Percentiles rank a stretch among this genome's conserved stretches.
These are phyloP conservation scores for Suhomyces prunicola DNA, from an alignment of 805 yeast genomes.

Conservation along the genomic window DNA sequence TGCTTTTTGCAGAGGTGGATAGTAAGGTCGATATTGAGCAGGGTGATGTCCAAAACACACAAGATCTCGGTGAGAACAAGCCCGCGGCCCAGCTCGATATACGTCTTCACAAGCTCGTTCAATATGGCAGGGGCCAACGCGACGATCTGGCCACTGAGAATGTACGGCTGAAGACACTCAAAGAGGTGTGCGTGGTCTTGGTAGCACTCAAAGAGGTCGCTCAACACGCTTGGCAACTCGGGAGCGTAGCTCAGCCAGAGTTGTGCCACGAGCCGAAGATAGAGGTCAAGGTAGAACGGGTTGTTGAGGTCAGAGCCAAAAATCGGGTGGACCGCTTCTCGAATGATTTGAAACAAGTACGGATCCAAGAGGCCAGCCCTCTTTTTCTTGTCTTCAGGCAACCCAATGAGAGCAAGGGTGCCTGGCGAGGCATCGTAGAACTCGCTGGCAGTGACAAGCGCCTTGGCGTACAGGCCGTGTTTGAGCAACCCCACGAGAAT, in stretches of 20 bases:
- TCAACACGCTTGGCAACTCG: slow-evolving; percentile 14
- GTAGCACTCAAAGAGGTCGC: slow-evolving; percentile 22
- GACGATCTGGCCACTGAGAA: slow-evolving; percentile 44
- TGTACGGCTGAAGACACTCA: slow-evolving; percentile 49
- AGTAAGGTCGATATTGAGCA: slow-evolving; percentile 77
- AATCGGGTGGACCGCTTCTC: slow-evolving; percentile 47
- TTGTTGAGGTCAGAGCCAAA: slow-evolving; percentile 18
- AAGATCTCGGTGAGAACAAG: slow-evolving; percentile 62
- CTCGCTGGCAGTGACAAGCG: slow-evolving; percentile 52
- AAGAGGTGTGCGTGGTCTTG: slow-evolving; percentile 43
- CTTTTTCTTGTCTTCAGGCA: slow-evolving; percentile 45
- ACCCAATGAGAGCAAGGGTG: slow-evolving; percentile 50
- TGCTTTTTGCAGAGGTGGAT: slow-evolving; percentile 57
- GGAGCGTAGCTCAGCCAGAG: not conserved
- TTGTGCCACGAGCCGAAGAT: slow-evolving; percentile 14
- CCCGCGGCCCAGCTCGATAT: slow-evolving; percentile 38
- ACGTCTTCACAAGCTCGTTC: slow-evolving; percentile 56
- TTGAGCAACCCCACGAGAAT: slow-evolving; percentile 47
- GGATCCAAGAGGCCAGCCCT: slow-evolving; percentile 51
- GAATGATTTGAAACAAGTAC: slow-evolving; percentile 55
- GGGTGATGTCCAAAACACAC: slow-evolving; percentile 62
- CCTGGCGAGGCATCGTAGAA: slow-evolving; percentile 43
- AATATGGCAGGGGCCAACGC: slow-evolving; percentile 62
- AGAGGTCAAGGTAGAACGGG: slow-evolving; percentile 9
- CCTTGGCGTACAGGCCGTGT: slow-evolving; percentile 47